Percentiles rank a stretch among this genome's conserved stretches.
Conservation (phyloP, 306 rosid species). For the Cucurbita moschata region DNA sequence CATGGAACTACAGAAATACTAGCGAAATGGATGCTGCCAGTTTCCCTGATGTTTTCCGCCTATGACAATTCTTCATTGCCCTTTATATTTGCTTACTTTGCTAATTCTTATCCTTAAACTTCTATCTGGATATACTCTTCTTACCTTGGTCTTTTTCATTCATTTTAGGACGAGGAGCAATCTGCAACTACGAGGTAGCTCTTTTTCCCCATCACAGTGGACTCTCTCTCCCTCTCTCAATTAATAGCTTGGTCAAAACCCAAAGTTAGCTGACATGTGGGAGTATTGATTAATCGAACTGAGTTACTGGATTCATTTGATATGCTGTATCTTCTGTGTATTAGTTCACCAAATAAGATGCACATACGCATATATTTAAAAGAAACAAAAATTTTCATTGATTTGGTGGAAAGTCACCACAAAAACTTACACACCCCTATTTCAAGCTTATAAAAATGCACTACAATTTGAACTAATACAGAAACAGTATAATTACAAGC, state of each 20-base stretch:
- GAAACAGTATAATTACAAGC: not conserved
- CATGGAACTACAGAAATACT: not conserved
- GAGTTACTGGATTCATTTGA: not conserved
- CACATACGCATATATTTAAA: not conserved
- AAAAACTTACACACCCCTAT: not conserved
- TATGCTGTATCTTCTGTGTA: not conserved
- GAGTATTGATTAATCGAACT: not conserved
- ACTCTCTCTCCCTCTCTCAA: not conserved
- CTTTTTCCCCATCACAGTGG: conserved; percentile 3
- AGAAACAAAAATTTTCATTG: not conserved
- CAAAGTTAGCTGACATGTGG: not conserved
- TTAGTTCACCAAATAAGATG: not conserved
- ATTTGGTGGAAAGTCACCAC: not conserved
- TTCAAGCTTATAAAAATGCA: not conserved
- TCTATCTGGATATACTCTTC: not conserved
- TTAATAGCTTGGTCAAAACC: not conserved
- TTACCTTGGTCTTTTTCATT: conserved; percentile 19
- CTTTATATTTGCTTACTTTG: not conserved
- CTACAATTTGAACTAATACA: not conserved
- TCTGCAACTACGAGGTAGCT: conserved; percentile 48
- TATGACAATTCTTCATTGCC: not conserved
- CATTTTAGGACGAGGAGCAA: conserved; percentile 39
- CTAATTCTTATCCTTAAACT: not conserved
- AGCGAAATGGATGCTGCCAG: not conserved
- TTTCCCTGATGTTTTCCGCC: not conserved